Percentiles rank a stretch among this genome's conserved stretches.
Conservation (phyloP, 176 grass and related monocot genomes). For the Otatea glauca region DNA sequence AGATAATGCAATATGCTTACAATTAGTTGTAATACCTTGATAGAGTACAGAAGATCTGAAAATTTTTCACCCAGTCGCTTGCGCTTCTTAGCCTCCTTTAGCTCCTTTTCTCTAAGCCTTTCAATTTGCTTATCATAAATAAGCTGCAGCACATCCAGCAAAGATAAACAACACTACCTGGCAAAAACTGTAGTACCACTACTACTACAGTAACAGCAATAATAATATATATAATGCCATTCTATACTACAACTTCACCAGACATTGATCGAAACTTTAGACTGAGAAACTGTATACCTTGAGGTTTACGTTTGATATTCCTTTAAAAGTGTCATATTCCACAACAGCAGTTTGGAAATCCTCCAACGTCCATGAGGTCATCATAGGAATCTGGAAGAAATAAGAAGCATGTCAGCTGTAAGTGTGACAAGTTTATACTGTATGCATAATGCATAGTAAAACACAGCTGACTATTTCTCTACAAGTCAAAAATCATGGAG, state of each 20-base stretch:
- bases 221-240: too few relatives aligned
- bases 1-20: neutral
- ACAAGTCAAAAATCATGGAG: too few relatives aligned
- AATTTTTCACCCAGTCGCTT: constrained; percentile 90
- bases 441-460: constrained; percentile 18
- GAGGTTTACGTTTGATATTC: constrained; percentile 75
- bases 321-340: constrained; percentile 63
- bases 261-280: constrained; percentile 9
- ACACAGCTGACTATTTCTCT: neutral
- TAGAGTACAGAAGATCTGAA: constrained; percentile 83
- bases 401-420: constrained; percentile 28
- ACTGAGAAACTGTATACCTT: constrained; percentile 80
- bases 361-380: constrained; percentile 66
- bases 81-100: constrained; percentile 87
- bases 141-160: constrained; percentile 60
- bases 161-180: constrained; percentile 21
- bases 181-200: neutral
- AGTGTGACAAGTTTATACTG: neutral
- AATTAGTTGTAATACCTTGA: constrained; percentile 78
- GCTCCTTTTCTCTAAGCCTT: constrained; percentile 88
- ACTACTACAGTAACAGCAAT: too few relatives aligned
- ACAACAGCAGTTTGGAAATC: constrained; percentile 69
- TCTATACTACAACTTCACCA: too few relatives aligned
- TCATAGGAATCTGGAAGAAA: constrained; percentile 71
- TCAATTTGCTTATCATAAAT: constrained; percentile 87